Conservation (phyloP, 2,329 filamentous ascomycete genomes). For the Arthroderma sp. region DNA sequence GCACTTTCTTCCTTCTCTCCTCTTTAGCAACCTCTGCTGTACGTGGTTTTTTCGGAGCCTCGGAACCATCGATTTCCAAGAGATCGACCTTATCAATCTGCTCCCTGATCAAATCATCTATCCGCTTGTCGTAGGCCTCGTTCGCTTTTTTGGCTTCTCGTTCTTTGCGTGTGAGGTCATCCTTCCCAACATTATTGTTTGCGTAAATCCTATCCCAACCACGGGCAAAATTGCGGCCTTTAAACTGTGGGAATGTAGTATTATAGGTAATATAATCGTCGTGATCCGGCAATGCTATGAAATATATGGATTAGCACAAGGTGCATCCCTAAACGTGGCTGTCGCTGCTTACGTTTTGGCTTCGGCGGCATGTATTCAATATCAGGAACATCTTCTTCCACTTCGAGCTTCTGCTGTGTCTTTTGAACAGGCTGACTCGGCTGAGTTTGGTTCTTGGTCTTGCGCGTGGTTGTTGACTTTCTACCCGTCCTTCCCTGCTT, state of each 20-base stretch:
- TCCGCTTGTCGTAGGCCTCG: conserved; percentile 48
- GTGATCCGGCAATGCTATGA: conserved; percentile 33
- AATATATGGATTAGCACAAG: conserved; percentile 28
- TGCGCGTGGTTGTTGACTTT: conserved; percentile 48
- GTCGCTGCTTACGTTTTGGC: conserved; percentile 35
- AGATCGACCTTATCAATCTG: conserved; percentile 52
- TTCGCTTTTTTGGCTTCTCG: conserved; percentile 55
- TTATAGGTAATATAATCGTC: conserved; percentile 35
- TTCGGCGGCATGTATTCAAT: conserved; percentile 81
- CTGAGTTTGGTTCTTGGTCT: conserved; percentile 42
- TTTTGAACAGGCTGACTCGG: background rate
- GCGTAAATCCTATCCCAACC: conserved; percentile 38
- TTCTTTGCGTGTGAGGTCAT: conserved; percentile 53
- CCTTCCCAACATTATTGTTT: conserved; percentile 33
- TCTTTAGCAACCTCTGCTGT: conserved; percentile 1
- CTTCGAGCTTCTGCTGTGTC: conserved; percentile 31
- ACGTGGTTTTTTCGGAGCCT: conserved; percentile 18
- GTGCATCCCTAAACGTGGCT: background rate
- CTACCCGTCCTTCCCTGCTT: conserved; percentile 50
- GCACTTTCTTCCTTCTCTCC: conserved; percentile 17
- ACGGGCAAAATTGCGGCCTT: conserved; percentile 39
- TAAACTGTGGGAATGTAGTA: conserved; percentile 39
- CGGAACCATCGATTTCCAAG: conserved; percentile 44
- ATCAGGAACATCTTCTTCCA: conserved; percentile 49
- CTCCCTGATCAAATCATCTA: conserved; percentile 54